phyloP scores from a whole-genome alignment of 371 early-diverging fungal genomes.

The Apophysomyces sp. region DNA sequence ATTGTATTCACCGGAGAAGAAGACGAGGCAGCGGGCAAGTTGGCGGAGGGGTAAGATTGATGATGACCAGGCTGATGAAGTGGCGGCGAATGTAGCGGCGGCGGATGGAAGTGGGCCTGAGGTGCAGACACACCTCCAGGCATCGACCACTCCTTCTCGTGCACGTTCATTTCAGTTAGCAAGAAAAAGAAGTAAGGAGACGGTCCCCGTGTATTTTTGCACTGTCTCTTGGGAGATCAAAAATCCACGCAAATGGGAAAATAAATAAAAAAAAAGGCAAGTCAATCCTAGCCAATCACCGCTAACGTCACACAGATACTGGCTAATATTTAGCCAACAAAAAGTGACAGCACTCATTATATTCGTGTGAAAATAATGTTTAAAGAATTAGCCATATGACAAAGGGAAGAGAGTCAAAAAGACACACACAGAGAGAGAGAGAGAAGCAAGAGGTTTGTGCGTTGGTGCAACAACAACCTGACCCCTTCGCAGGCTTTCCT shows the following conservation, averaged over 20 bases:
- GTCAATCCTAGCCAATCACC: neutral
- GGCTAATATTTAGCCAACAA: neutral
- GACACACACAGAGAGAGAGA: neutral
- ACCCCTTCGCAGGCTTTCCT: neutral
- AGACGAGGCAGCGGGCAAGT: neutral
- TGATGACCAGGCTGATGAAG: neutral
- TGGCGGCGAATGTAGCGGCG: constrained; percentile 1
- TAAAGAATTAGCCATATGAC: too few species aligned
- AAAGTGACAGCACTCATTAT: neutral
- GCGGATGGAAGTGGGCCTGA: constrained; percentile 2
- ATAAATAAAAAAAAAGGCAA: neutral
- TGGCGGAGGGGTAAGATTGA: neutral
- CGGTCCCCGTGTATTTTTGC: constrained; percentile 1
- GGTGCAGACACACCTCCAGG: neutral
- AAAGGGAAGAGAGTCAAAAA: neutral
- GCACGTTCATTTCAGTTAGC: constrained; percentile 5
- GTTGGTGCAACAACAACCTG: neutral
- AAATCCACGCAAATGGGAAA: neutral
- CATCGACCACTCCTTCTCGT: constrained; percentile 7
- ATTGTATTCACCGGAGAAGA: neutral
- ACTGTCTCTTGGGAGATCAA: constrained; percentile 1
- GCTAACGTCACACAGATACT: neutral
- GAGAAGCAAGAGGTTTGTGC: neutral
- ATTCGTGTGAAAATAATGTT: too few species aligned
- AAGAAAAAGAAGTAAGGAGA: neutral